Base-by-base conservation (phyloP, 2,329 filamentous ascomycete genomes). In the Neofusicoccum umdonicola region DNA sequence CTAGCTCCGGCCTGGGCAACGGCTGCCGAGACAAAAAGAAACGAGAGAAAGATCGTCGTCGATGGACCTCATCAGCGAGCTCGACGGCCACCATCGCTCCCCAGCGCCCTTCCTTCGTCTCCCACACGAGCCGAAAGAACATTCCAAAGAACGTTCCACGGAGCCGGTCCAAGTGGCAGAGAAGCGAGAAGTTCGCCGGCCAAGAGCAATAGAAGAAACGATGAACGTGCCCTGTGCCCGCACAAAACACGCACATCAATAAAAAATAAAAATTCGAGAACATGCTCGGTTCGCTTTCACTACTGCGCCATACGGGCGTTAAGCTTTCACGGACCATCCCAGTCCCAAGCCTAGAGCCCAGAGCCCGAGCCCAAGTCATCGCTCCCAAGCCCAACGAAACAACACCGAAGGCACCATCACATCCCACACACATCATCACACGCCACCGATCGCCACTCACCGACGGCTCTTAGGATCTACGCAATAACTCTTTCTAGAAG, bases 1-100 rank as follows among this genome's bases (percentile, higher is more conserved):
- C 56, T 60, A 60, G 56, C 42, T 47, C n/a, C 27, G 41, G 39
- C 17, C 56, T 60, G 56, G 56, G 56, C 56, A 60, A 60, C 56
- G 56, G 41, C 42, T 35, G 41, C 56, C 56, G 56, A 58, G 56
- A 57, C 12, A 42, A n/a, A 35, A 44, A 58, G 56, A 11, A 60
- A 47, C 27, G 31, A 47, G 42, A 60, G 5, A 47, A 45, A 31
- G 54, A 58, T 58, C 54, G 39, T 47, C 56, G 22, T 37, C 37
- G 37, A 15, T 39, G 37, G 37, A 15, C 13, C 3, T 15, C 37
- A 15, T 12, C 3, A 39, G 37, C 37, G 37, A 39, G 37, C 9
- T 31, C 41, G 37, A 15, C 56, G 19, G 27, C 52, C 52, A 42
- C 52, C 52, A 56, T 42, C 13, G 17, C n/a, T 31, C 52, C 52